Base-by-base conservation (phyloP, 164 flowering plant species). In the Buxus sempervirens region DNA sequence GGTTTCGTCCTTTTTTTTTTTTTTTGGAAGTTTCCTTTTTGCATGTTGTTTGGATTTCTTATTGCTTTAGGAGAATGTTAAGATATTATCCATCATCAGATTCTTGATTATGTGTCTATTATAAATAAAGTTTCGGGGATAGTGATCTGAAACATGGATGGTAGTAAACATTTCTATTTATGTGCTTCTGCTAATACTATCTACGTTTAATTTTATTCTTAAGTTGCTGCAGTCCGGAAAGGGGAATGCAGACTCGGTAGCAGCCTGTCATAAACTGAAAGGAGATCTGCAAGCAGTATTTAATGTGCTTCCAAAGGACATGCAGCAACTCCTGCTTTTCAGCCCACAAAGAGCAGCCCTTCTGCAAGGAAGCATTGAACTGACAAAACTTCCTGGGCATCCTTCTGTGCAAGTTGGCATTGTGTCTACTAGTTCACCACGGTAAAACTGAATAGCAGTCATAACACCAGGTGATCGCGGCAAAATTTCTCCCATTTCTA, bases 261-360 rank as follows among this genome's bases (percentile, higher is more conserved):
- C 65, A 70, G 79, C 74, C 42, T 85, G 82, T 71, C 74, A 75
- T 70, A 95, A 95, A 78, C 81, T 95, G 73, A 92, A 76, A 75
- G 79, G 79, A 10, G 96, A 90, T 78, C 78, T 95, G 62, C 83
- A 70, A 74, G 79, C 83, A 2, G 88, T 92, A 48, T 95, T 89
- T 70, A 79, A 78, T 64, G 81, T 83, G 25, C 96, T 95, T 64
- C 97, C 97, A 9, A 87, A 85, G 73, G 99, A 95, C 78, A 75
- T 87, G 89, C 97, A 92, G 71, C 80, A 92, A 62, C 96, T 92
- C 70, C 79, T 92, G 67, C 86, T 92, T 58, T 72, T 83, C 70
- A 95, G 86, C 77, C 99, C 97, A 23, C 82, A 92, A 51, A 86
- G 83, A 67, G 93, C 87, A 45, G 73, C 90, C 68, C 85, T 85